phyloP scores from a whole-genome alignment of 129 eudicot genomes.

The Flaveria sonorensis region DNA sequence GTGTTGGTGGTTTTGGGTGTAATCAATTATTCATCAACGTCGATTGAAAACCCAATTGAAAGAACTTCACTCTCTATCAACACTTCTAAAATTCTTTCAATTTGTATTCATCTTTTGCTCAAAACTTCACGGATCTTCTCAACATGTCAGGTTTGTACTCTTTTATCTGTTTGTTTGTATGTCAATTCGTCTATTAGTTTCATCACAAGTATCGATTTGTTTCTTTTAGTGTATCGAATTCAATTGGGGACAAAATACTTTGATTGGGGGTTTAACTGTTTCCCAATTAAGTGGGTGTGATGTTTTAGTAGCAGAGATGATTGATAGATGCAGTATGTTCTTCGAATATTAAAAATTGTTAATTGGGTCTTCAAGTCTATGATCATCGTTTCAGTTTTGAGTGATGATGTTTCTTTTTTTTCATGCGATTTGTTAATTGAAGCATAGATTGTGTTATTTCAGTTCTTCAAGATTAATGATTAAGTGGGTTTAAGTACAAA shows the following conservation, averaged over 20 bases:
- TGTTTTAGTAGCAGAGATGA: constrained; percentile 3
- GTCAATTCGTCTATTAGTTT: not conserved
- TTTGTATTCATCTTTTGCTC: not conserved
- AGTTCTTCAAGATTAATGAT: not conserved
- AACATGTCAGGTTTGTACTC: constrained; percentile 29
- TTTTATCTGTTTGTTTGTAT: not conserved
- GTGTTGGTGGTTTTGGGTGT: not conserved
- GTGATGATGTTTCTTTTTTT: not conserved
- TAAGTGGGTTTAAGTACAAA: not conserved
- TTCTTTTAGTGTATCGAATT: not conserved
- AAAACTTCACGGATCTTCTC: not conserved
- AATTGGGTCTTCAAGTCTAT: not conserved
- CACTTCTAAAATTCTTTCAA: constrained; percentile 18
- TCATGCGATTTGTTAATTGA: not conserved
- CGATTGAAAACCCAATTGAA: too few relatives aligned
- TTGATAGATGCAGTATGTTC: not conserved
- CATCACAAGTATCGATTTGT: not conserved
- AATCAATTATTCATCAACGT: too few relatives aligned
- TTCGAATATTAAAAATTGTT: not conserved
- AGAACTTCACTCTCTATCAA: not conserved
- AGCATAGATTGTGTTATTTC: not conserved
- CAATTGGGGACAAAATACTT: not conserved
- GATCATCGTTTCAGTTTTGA: too few relatives aligned
- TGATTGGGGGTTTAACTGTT: not conserved
- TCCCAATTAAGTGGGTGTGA: not conserved